Base-by-base conservation (phyloP, 352 stramenopile genomes). In the Sclerospora graminicola region DNA sequence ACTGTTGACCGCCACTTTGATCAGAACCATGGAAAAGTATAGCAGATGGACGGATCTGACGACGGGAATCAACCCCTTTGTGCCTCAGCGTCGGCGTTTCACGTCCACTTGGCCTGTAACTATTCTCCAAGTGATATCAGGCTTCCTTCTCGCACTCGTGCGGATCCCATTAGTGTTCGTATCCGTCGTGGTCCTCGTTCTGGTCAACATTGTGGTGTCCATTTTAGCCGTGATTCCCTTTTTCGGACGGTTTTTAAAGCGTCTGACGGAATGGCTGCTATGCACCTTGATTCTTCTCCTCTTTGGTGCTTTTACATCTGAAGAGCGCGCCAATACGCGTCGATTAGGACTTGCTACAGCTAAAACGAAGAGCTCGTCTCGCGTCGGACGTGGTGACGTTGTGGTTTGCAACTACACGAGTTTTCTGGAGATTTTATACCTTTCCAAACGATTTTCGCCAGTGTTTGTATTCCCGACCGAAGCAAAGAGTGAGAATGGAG, bases 21-120 rank as follows among this genome's bases (percentile, higher is more conserved):
- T 6, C 21, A 28, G 4, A 6, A n/a, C n/a, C n/a, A 91, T 91
- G 80, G 80, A 92, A 57, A 92, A 92, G 58, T 92, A 83, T 63
- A 87, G 62, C 41, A 72, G 80, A 27, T 92, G 80, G 80, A 70
- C 76, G 52, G 80, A 92, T 37, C 64, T 89, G 57, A 82, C 70
- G 46, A 92, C 80, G 47, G 80, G 80, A 20, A 83, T 88, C 49
- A 92, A 92, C 57, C 80, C 80, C 50, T 92, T 92, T 61, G 80
- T 92, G 47, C 77, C 77, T 41, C 69, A 83, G 56, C 67, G 76
- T 50, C 66, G 73, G 56, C 70, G 66, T 2, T 62, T 84, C 19
- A 64, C 64, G 26, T 61, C 49, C 38, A 70, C 57, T 18, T 51
- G 75, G 23, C 44, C 51, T 0, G 41, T 78, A 32, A 70, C 56